Evolutionary conservation across 306 rosid genomes (phyloP).

Genomic region (Prunus padus): DNA sequence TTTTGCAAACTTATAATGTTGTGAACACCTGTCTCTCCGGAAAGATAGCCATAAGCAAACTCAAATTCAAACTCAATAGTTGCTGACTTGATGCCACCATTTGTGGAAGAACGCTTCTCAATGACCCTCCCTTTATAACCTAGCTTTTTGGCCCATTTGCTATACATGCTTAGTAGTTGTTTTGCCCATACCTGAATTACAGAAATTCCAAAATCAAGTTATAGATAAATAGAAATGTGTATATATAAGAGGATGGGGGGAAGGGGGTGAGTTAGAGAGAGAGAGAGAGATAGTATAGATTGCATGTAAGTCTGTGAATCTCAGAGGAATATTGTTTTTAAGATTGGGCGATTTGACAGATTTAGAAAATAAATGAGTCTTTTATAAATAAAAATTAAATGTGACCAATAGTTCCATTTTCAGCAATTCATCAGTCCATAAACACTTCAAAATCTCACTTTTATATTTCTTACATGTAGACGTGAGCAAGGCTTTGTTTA

Average conservation of each 20-base stretch:
- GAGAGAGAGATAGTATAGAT: not conserved
- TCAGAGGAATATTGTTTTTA: not conserved
- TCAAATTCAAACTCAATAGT: conserved; percentile 75
- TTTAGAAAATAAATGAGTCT: no score
- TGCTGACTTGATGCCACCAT: conserved; percentile 62
- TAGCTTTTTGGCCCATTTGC: conserved; percentile 71
- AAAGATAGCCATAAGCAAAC: conserved; percentile 78
- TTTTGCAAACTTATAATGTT: conserved; percentile 42
- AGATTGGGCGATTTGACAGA: no score
- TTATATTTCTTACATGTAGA: not conserved
- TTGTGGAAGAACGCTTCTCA: conserved; percentile 45
- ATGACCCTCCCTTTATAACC: conserved; percentile 67
- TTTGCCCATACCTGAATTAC: conserved; percentile 72
- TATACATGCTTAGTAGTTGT: conserved; percentile 64
- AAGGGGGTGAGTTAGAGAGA: conserved; percentile 14
- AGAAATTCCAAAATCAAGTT: conserved; percentile 23
- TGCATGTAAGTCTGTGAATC: not conserved
- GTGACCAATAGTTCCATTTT: not conserved
- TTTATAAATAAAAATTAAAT: no score
- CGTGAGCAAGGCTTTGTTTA: not conserved
- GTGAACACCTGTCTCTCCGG: conserved; percentile 80
- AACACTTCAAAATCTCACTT: not conserved
- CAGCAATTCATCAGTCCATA: not conserved
- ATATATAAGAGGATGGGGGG: not conserved
- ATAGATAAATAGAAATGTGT: conserved; percentile 13